Base-by-base conservation (phyloP, 495 filamentous ascomycete species). In the Neurospora sp. region DNA sequence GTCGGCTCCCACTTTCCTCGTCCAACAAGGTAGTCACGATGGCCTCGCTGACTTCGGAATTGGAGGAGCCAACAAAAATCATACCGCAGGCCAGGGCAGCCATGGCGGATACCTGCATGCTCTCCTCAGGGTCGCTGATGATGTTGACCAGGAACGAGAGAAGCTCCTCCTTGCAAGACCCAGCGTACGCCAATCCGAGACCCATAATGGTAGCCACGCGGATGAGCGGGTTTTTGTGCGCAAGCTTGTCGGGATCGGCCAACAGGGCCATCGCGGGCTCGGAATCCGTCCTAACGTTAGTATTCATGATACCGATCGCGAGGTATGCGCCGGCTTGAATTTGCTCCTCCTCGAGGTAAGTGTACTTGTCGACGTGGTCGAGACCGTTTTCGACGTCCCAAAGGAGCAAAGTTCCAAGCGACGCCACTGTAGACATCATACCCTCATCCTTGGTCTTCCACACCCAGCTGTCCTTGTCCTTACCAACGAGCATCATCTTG, bases 381-480 rank as follows among this genome's bases (percentile, higher is more conserved):
- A 99, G 83, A 20, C 94, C 96, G 72, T 84, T 88, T 74, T 97
- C 94, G 72, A 97, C 90, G 78, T 98, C 96, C 90, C 96, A 95
- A 77, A 94, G 89, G 72, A 96, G 83, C 35, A 99, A 85, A 81
- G 94, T 93, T 73, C 96, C 96, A 72, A 97, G 82, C 3, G 96
- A 98, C 9, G 96, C 96, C 18, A 95, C 92, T 5, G 95, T 97
- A 23, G 95, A 97, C 82, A 97, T 88, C 95, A 96, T 96, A 76
- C 94, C 94, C 76, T 97, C 94, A 42, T 97, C 94, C 83, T 98
- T 98, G 12, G 96, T 98, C 84, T 98, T 99, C 92, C 94, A 98
- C 4, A 98, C 92, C 96, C 96, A 99, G 74, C 90, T 91, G 44
- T 91, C 90, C 84, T 96, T 94, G 74, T 93, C 90, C 69, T 89